These are phyloP conservation scores for Rosa rugosa DNA, from an alignment of 306 rosid species.

Conservation along the genomic window DNA sequence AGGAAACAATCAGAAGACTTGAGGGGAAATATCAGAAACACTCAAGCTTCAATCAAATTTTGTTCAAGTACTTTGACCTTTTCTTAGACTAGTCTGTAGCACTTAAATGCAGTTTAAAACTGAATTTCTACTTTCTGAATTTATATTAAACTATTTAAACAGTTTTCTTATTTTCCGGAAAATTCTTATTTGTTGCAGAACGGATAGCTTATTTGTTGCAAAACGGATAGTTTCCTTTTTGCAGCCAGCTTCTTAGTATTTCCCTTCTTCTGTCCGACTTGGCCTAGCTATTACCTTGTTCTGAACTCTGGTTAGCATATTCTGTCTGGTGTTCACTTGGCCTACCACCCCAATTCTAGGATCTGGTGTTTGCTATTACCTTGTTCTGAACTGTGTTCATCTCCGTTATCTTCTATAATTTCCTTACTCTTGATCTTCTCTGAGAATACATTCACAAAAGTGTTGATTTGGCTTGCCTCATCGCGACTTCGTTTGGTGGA, in stretches of 20 bases:
- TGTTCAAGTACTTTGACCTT: conserved; percentile 17
- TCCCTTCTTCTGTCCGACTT: conserved; percentile 25
- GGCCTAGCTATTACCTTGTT: conserved; percentile 17
- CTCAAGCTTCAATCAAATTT: conserved; percentile 22
- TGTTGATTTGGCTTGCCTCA: conserved; percentile 32
- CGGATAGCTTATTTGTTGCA: conserved; percentile 20
- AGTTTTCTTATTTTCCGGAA: conserved; percentile 22
- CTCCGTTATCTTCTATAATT: conserved; percentile 10
- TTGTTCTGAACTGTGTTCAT: conserved; percentile 9
- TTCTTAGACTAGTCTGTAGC: conserved; percentile 25
- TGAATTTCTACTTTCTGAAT: conserved; percentile 8
- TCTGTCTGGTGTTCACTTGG: conserved; percentile 4
- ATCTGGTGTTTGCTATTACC: conserved; percentile 2
- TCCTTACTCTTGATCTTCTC: conserved; percentile 16
- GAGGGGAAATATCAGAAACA: conserved; percentile 16
- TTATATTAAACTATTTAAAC: conserved; percentile 21
- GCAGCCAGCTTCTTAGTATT: neutral
- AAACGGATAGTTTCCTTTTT: conserved; percentile 25
- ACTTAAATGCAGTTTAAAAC: conserved; percentile 20
- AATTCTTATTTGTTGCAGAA: conserved; percentile 22
- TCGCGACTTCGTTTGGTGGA: conserved; percentile 34
- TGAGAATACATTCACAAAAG: conserved; percentile 28
- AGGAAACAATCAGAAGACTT: conserved; percentile 13
- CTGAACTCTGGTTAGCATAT: conserved; percentile 19
- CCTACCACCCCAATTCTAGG: conserved; percentile 14